Conservation (phyloP, 2,329 filamentous ascomycete species). For the Talaromyces sp. region DNA sequence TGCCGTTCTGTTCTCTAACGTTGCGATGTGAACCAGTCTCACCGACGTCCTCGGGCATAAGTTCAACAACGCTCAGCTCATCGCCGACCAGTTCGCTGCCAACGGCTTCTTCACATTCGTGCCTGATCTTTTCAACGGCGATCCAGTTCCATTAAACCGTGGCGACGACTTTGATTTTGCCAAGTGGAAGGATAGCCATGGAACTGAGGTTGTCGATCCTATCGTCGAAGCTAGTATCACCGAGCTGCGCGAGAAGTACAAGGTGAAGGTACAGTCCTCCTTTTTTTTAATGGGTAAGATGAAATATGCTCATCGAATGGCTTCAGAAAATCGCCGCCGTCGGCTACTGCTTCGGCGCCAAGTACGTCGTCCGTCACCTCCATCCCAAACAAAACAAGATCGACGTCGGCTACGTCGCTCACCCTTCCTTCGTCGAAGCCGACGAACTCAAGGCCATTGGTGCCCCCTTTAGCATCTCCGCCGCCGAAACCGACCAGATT, state of each 20-base stretch:
- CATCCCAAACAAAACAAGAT: conserved; percentile 54
- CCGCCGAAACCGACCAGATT: conserved; percentile 55
- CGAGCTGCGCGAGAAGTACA: conserved; percentile 26
- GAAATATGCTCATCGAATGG: neutral
- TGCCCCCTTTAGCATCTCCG: conserved; percentile 63
- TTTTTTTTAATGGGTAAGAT: too few relatives aligned
- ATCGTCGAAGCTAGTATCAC: conserved; percentile 44
- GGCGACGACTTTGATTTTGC: conserved; percentile 46
- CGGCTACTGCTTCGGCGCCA: conserved; percentile 30
- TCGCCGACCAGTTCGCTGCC: conserved; percentile 67
- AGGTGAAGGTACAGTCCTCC: conserved; percentile 21
- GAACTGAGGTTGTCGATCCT: conserved; percentile 43
- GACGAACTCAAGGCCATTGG: conserved; percentile 61
- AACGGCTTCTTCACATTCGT: conserved; percentile 64
- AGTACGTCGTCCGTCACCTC: conserved; percentile 68
- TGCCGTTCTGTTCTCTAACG: neutral
- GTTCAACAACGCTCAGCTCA: conserved; percentile 54
- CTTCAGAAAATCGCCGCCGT: conserved; percentile 26
- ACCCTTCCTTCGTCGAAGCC: conserved; percentile 67
- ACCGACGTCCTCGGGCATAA: conserved; percentile 53
- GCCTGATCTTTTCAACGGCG: conserved; percentile 62
- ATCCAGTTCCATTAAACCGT: conserved; percentile 48
- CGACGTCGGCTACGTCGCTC: conserved; percentile 66
- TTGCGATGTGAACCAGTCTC: conserved; percentile 22
- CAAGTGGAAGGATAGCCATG: conserved; percentile 41